Evolutionary conservation across 1,284 basidiomycete genomes (phyloP).

Genomic region (Golubevia pallescens): DNA sequence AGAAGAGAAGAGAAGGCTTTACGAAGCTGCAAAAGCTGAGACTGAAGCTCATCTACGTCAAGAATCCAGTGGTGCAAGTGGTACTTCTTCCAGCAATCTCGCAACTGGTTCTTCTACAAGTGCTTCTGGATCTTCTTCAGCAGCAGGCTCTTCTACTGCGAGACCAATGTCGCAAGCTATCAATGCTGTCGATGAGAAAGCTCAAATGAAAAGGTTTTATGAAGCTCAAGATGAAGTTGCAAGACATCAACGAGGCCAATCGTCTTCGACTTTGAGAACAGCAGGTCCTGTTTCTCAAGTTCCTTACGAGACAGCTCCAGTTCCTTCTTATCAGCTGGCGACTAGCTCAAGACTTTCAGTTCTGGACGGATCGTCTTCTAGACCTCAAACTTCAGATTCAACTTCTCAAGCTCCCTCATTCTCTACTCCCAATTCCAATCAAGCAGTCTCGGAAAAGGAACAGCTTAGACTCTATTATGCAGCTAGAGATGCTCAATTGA

Average conservation of each 20-base stretch:
- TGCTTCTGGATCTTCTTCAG: not conserved
- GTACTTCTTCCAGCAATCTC: not conserved
- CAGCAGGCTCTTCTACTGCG: not conserved
- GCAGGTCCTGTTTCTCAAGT: not conserved
- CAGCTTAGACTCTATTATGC: constrained; percentile 45
- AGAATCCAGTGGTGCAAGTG: constrained; percentile 6
- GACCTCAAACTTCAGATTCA: not conserved
- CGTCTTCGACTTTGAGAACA: not conserved
- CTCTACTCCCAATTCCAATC: constrained; percentile 5
- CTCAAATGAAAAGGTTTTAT: constrained; percentile 11
- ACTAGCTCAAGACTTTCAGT: not conserved
- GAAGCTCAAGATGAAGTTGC: constrained; percentile 11
- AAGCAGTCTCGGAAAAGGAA: constrained; percentile 31
- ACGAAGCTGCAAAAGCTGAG: constrained; percentile 40
- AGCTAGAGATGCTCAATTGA: constrained; percentile 31
- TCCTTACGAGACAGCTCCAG: constrained; percentile 10
- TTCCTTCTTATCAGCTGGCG: constrained; percentile 6
- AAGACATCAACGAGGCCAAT: constrained; percentile 3
- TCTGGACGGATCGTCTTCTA: not conserved
- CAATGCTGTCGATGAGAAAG: constrained; percentile 8
- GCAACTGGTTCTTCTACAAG: not conserved
- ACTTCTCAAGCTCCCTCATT: not conserved
- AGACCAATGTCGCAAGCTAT: not conserved
- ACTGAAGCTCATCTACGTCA: constrained; percentile 26
- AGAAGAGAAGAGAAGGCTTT: constrained; percentile 43